These are phyloP conservation scores for Apiotrichum gracile DNA, from an alignment of 1,284 basidiomycete genomes.

Conservation along the genomic window DNA sequence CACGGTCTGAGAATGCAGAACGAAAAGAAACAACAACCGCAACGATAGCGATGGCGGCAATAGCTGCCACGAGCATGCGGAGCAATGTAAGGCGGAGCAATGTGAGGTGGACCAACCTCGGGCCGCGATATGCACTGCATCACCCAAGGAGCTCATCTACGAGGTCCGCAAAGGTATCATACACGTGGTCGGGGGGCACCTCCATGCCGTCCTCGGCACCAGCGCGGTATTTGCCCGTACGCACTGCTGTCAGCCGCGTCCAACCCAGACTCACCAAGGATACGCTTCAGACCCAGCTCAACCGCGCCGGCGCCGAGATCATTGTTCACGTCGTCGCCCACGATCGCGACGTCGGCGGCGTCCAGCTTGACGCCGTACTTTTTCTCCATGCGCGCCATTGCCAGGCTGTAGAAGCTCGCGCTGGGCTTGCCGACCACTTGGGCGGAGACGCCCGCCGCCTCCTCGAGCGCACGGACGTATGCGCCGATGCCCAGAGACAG, in stretches of 20 bases:
- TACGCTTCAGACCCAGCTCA: slow-evolving; percentile 57
- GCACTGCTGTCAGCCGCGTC: slow-evolving; percentile 24
- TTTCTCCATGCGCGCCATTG: slow-evolving; percentile 51
- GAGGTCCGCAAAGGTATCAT: slow-evolving; percentile 55
- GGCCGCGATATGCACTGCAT: too few relatives aligned
- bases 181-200: slow-evolving; percentile 54
- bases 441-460: slow-evolving; percentile 52
- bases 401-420: slow-evolving; percentile 56
- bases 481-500: slow-evolving; percentile 64
- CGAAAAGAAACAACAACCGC: background rate
- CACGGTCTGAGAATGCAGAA: too few relatives aligned
- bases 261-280: slow-evolving; percentile 59
- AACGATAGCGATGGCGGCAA: too few relatives aligned
- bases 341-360: slow-evolving; percentile 52
- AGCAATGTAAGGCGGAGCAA: too few relatives aligned
- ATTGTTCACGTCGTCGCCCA: slow-evolving; percentile 62
- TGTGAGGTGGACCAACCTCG: background rate
- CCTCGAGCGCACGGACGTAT: slow-evolving; percentile 61
- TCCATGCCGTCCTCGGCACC: slow-evolving; percentile 24
- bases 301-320: slow-evolving; percentile 61
- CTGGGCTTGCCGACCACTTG: slow-evolving; percentile 63
- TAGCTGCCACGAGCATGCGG: too few relatives aligned
- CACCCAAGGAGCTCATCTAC: slow-evolving; percentile 49
- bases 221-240: slow-evolving; percentile 36
- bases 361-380: slow-evolving; percentile 24